Base-by-base conservation (phyloP, 306 rosid species). In the Cyclanthera cordifolia region DNA sequence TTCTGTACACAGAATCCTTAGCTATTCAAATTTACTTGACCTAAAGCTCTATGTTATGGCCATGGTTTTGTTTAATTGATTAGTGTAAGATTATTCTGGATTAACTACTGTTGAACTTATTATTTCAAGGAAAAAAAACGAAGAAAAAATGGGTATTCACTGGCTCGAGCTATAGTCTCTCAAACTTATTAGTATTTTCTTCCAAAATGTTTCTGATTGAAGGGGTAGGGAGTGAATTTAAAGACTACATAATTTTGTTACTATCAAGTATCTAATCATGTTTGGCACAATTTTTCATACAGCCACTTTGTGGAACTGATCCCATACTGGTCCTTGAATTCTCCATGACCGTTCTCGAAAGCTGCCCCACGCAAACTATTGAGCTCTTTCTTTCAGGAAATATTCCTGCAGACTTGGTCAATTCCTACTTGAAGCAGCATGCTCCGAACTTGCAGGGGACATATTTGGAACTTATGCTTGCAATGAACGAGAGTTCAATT, bases 391-490 rank as follows among this genome's bases (percentile, higher is more conserved):
- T 94, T 72, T 86, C 95, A 0, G 97, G 96, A 69, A 90, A 94
- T 78, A 94, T 94, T 78, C 97, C 97, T 11, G 91, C 99, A 14
- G 97, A 94, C 72, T 82, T 94, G 90, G 97, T 90, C 70, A 94
- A 88, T 84, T 94, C 92, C 52, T 94, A 90, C 80, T 85, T 94
- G 91, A 90, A 94, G 89, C 91, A 86, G 77, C 99, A 82, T 82
- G 90, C 99, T 79, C 96, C 97, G 48, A 88, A 77, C 82, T 86
- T 90, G 99, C 99, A 90, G 82, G 88, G 90, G 67, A 88, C 77
- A 28, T 94, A 94, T 82, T 78, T 94, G 74, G 99, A 90, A 73
- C 90, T 90, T 78, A 94, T 94, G 97, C 97, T 94, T 82, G 94
- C 96, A 48, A 88, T 94, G 99, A 82, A 94, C 74, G 95, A 90